phyloP scores from a whole-genome alignment of 345 rosid genomes.

The Clarkia xantiana region DNA sequence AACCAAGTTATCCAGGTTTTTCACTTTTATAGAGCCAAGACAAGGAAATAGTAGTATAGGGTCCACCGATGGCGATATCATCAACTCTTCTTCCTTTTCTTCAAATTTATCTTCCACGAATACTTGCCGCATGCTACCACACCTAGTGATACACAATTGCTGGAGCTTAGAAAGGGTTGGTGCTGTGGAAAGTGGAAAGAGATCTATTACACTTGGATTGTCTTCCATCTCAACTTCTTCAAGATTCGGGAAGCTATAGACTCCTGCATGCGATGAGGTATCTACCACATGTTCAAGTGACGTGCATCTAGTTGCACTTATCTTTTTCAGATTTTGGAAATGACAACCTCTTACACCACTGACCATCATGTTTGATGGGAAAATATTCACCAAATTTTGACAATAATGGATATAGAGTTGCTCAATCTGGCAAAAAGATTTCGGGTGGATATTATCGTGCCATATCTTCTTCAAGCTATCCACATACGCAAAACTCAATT shows the following conservation, averaged over 20 bases:
- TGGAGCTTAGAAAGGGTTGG: not conserved
- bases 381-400: not conserved
- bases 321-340: not conserved
- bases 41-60: rapidly evolving
- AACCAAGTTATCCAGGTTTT: not conserved
- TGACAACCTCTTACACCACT: no score
- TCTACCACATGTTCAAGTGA: not conserved
- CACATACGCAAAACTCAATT: not conserved
- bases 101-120: not conserved
- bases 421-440: not conserved
- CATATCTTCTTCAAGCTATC: not conserved
- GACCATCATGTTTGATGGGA: not conserved
- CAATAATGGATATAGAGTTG: not conserved
- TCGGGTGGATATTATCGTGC: not conserved
- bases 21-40: not conserved
- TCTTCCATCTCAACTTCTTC: rapidly evolving
- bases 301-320: rapidly evolving
- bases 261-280: rapidly evolving
- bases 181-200: not conserved
- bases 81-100: not conserved
- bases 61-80: no score
- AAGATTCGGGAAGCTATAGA: not conserved
- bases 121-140: not conserved
- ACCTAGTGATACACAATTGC: not conserved
- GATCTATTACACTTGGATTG: not conserved